These are phyloP conservation scores for Trichocladium uniseriatum DNA, from an alignment of 495 filamentous ascomycete species.

Conservation along the genomic window DNA sequence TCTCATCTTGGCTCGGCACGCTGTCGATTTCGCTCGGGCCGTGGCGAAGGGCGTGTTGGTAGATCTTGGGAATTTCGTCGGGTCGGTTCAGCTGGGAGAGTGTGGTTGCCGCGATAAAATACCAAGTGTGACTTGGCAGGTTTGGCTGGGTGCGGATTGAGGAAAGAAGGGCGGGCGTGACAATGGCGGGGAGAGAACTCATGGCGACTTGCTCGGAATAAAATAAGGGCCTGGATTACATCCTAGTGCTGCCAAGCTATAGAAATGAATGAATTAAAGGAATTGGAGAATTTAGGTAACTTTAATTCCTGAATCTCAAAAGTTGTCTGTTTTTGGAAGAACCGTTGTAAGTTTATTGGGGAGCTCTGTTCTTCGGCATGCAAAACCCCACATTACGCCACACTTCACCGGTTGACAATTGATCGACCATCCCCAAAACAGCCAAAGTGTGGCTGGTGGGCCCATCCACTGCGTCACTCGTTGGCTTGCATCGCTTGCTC, in stretches of 20 bases:
- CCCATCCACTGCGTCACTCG: no score
- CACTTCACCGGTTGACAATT: background rate
- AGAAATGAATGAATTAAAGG: no score
- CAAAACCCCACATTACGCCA: background rate
- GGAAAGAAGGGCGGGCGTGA: slow-evolving; percentile 35
- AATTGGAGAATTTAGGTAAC: no score
- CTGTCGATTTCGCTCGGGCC: slow-evolving; percentile 16
- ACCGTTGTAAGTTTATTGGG: no score
- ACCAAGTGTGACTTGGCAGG: slow-evolving; percentile 44
- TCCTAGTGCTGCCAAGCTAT: no score
- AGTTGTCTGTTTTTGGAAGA: no score
- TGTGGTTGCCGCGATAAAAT: slow-evolving; percentile 43
- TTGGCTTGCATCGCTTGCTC: no score
- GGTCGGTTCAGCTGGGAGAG: slow-evolving; percentile 45
- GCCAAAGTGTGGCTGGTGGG: slow-evolving; percentile 11
- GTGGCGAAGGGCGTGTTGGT: slow-evolving; percentile 34
- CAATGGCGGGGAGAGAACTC: slow-evolving; percentile 17
- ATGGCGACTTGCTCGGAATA: no score
- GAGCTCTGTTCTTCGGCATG: no score
- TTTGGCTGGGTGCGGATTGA: slow-evolving; percentile 36
- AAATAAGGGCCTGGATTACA: no score
- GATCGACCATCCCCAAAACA: background rate
- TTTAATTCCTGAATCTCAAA: no score
- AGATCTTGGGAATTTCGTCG: slow-evolving; percentile 44
- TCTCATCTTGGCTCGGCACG: slow-evolving; percentile 28